Conservation (phyloP, 352 stramenopile genomes). For the Globisporangium viniferum region DNA sequence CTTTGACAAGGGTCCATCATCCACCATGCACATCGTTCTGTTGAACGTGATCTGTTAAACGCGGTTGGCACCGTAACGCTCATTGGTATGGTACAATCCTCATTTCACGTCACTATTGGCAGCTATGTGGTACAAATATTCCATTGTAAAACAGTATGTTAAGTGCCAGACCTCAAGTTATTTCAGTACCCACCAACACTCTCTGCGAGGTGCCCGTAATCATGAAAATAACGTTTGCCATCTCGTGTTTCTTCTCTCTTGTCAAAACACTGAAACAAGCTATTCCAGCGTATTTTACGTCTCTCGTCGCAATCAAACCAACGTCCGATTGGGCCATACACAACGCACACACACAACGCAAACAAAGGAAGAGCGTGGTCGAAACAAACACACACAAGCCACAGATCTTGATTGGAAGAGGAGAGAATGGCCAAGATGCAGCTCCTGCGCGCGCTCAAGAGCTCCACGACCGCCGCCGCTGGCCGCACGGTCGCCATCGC, state of each 20-base stretch:
- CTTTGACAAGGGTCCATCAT: no score
- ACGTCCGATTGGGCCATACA: background rate
- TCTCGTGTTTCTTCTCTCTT: background rate
- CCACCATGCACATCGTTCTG: background rate
- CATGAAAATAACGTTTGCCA: no score
- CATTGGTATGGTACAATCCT: background rate
- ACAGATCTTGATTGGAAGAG: slow-evolving; percentile 2
- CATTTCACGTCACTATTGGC: no score
- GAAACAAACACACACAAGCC: background rate
- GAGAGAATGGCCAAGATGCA: slow-evolving; percentile 4
- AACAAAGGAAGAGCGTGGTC: background rate
- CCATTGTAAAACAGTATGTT: background rate
- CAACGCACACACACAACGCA: background rate
- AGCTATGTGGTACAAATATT: no score
- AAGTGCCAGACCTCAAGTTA: background rate
- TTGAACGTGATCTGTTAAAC: background rate
- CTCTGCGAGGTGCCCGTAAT: no score
- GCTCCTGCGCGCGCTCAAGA: slow-evolving; percentile 4
- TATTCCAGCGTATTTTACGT: background rate
- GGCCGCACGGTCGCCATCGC: background rate
- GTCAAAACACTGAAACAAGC: background rate
- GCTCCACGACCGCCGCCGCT: background rate
- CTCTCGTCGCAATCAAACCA: background rate
- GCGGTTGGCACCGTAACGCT: background rate
- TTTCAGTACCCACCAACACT: background rate